Conservation (phyloP, 345 rosid species). For the Hypericum perforatum region DNA sequence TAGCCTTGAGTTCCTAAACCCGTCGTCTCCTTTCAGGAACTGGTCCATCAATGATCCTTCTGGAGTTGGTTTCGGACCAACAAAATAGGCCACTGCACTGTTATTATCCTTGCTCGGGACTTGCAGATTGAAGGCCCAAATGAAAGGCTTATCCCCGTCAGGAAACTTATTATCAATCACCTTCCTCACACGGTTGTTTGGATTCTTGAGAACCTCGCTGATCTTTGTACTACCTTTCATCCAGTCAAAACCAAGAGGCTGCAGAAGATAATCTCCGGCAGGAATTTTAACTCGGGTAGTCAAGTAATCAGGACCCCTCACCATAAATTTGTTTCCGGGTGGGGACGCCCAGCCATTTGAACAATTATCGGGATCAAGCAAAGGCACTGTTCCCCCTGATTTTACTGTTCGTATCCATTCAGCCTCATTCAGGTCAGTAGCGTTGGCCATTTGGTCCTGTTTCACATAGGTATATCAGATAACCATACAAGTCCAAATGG, state of each 20-base stretch:
- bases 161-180: slow-evolving; percentile 47
- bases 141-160: slow-evolving; percentile 53
- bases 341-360: slow-evolving; percentile 84
- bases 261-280: slow-evolving; percentile 59
- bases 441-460: slow-evolving; percentile 38
- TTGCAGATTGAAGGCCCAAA: slow-evolving; percentile 95
- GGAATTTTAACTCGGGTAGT: slow-evolving; percentile 64
- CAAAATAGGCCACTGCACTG: slow-evolving; percentile 85
- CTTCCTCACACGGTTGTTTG: slow-evolving; percentile 52
- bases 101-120: slow-evolving; percentile 83
- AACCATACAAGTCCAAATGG: neutral
- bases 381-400: slow-evolving; percentile 71
- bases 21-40: slow-evolving; percentile 79
- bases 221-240: slow-evolving; percentile 56
- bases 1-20: slow-evolving; percentile 61
- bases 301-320: slow-evolving; percentile 80
- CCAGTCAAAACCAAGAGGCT: slow-evolving; percentile 91
- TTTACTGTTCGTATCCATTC: slow-evolving; percentile 65
- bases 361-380: slow-evolving; percentile 54
- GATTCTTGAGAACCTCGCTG: slow-evolving; percentile 44
- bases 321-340: slow-evolving; percentile 59
- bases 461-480: slow-evolving; percentile 3
- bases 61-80: slow-evolving; percentile 39
- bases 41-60: slow-evolving; percentile 65
- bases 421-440: slow-evolving; percentile 28